Base-by-base conservation (phyloP, 495 filamentous ascomycete species). In the Viridothelium virens region DNA sequence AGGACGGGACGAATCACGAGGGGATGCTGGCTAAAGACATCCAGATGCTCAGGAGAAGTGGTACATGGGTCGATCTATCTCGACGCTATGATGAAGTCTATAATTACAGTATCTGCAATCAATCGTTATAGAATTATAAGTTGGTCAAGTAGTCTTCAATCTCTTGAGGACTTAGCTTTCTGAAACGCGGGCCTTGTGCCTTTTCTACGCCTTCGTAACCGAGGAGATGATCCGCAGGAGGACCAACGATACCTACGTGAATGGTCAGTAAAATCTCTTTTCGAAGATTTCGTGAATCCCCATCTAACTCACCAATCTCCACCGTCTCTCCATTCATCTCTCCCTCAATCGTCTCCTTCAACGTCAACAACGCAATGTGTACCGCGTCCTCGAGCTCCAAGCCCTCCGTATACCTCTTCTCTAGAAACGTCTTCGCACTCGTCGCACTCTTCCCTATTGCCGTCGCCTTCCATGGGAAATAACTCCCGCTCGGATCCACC, bases 241-340 rank as follows among this genome's bases (percentile, higher is more conserved):
- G 90, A 18, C 94, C 94, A 71, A 98, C 91, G 71, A 98, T 97
- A 66, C 92, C 92, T 94, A 67, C 14, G 59, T 66, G 14, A 61
- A 63, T 61, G 67, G 38, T 7, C 61, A 1, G 36, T 33, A 56
- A 66, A 70, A 86, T 79, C 25, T 25, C 25, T 25, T 25, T 25
- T 25, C 25, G 25, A 25, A 25, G 0, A 25, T 25, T 14, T 14
- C 6, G 14, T 44, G 41, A 44, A 44, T 14, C 41, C 41, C 1
- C 41, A 44, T 44, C 59, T 25, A 68, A 71, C 88, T 79, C 74
- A 93, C 93, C 93, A 73, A 99, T 96, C 82, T 99, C 94, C 71
- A 99, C 93, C 48, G 94, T 97, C 77, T 97, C 95, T 62, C 94
- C 94, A 73, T 91, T 97, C 94, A 97, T 97, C 80, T 98, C 94